These are phyloP conservation scores for Rhynchosporium agropyri DNA, from an alignment of 2,329 filamentous ascomycete genomes.

Conservation along the genomic window DNA sequence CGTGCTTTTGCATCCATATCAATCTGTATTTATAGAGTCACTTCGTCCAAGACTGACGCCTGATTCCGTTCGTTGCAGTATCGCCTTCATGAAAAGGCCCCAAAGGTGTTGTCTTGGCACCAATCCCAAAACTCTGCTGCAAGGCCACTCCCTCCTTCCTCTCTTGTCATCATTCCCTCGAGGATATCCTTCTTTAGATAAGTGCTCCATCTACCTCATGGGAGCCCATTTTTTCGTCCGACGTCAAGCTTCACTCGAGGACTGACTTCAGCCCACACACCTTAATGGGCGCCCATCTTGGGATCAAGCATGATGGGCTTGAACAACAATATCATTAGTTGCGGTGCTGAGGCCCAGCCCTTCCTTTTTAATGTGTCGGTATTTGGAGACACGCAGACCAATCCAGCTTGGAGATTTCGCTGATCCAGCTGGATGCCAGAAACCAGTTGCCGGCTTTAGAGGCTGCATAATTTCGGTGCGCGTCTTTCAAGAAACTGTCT, in stretches of 20 bases:
- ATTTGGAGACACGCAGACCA: slow-evolving; percentile 27
- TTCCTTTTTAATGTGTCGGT: slow-evolving; percentile 29
- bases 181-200: slow-evolving; percentile 29
- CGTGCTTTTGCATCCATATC: too few relatives aligned
- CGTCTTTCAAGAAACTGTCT: slow-evolving; percentile 9
- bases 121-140: slow-evolving; percentile 34
- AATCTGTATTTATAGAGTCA: too few relatives aligned
- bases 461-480: slow-evolving; percentile 25
- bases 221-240: slow-evolving; percentile 32
- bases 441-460: slow-evolving; percentile 32
- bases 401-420: slow-evolving; percentile 15
- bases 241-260: slow-evolving; percentile 24
- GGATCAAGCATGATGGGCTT: slow-evolving; percentile 26
- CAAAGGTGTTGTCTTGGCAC: slow-evolving; percentile 31
- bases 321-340: slow-evolving; percentile 13
- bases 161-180: slow-evolving; percentile 23
- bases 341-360: slow-evolving; percentile 17
- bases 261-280: slow-evolving; percentile 32
- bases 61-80: too few relatives aligned
- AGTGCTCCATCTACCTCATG: slow-evolving; percentile 46
- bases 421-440: slow-evolving; percentile 26
- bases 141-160: slow-evolving; percentile 33
- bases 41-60: too few relatives aligned
- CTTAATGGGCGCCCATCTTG: slow-evolving; percentile 33
- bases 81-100: slow-evolving; percentile 3